Evolutionary conservation across 2,329 filamentous ascomycete species (phyloP).

Genomic region (Helotiales sp.): DNA sequence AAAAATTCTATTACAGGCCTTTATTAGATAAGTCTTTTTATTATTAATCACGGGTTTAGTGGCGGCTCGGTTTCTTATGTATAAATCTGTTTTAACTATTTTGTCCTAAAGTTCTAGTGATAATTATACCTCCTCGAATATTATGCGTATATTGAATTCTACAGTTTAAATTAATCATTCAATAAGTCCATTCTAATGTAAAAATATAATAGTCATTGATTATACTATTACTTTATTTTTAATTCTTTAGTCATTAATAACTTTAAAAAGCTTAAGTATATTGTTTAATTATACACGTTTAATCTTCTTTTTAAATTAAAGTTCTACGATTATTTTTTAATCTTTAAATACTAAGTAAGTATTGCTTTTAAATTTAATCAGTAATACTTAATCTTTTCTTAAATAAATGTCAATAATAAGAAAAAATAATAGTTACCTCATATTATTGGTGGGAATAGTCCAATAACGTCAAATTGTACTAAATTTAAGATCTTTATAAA

Average conservation of each 20-base stretch:
- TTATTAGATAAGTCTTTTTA: neutral
- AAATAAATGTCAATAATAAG: too few species aligned
- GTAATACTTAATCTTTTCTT: too few species aligned
- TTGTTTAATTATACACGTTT: too few species aligned
- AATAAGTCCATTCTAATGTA: neutral
- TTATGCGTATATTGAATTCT: neutral
- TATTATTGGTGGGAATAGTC: too few species aligned
- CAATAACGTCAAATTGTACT: too few species aligned
- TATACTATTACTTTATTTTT: neutral
- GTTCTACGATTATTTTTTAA: neutral
- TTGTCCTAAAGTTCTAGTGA: neutral
- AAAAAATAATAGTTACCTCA: too few species aligned
- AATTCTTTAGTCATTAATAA: too few species aligned
- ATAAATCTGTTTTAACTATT: neutral
- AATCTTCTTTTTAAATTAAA: too few species aligned
- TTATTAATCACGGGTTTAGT: neutral
- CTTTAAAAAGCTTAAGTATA: too few species aligned
- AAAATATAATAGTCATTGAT: neutral
- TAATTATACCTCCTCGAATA: too few species aligned
- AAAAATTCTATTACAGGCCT: neutral
- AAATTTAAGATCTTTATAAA: too few species aligned
- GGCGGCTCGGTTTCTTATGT: neutral
- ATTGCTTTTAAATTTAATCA: too few species aligned
- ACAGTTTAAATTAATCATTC: neutral
- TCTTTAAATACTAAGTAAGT: neutral